A percentile compares a stretch with the other conserved stretches of the same genome.
Conservation (phyloP, 768 basidiomycete species). For the Pleurotus tuoliensis region DNA sequence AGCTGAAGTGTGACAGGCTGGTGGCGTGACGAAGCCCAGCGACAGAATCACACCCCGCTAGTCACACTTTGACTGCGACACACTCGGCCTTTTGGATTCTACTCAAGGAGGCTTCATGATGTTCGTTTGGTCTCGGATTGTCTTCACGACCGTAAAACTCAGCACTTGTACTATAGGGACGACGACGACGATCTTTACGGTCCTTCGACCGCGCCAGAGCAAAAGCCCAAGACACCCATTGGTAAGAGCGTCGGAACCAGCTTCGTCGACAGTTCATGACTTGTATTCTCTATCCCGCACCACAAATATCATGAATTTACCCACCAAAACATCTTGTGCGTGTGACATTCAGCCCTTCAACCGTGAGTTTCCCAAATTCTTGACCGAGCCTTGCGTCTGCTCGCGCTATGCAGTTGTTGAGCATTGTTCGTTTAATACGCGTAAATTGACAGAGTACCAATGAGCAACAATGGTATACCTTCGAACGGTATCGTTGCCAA, state of each 20-base stretch:
- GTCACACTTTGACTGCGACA: not conserved
- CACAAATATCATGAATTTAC: conserved; percentile 38
- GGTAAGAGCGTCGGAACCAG: conserved; percentile 4
- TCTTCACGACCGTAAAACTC: not conserved
- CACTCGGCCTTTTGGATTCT: not conserved
- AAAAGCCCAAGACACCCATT: conserved; percentile 4
- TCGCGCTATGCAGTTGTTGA: conserved; percentile 3
- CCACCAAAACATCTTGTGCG: conserved; percentile 28
- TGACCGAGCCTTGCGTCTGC: conserved; percentile 8
- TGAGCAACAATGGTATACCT: conserved; percentile 38
- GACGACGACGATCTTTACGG: conserved; percentile 7
- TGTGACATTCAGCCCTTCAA: conserved; percentile 51
- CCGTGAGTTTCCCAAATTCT: conserved; percentile 49
- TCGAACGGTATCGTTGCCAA: conserved; percentile 48
- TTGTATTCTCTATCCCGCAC: conserved; percentile 16
- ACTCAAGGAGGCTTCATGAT: not conserved
- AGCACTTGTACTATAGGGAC: not conserved
- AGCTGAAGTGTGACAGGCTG: not conserved
- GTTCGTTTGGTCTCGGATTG: not conserved
- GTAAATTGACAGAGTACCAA: conserved; percentile 22
- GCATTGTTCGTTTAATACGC: conserved; percentile 12
- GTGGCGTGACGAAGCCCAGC: not conserved
- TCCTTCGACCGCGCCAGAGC: not conserved
- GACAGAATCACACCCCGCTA: not conserved
- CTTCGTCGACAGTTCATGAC: conserved; percentile 4